Conservation (phyloP, 2,329 filamentous ascomycete genomes). For the Ceratocystis lukuohia region DNA sequence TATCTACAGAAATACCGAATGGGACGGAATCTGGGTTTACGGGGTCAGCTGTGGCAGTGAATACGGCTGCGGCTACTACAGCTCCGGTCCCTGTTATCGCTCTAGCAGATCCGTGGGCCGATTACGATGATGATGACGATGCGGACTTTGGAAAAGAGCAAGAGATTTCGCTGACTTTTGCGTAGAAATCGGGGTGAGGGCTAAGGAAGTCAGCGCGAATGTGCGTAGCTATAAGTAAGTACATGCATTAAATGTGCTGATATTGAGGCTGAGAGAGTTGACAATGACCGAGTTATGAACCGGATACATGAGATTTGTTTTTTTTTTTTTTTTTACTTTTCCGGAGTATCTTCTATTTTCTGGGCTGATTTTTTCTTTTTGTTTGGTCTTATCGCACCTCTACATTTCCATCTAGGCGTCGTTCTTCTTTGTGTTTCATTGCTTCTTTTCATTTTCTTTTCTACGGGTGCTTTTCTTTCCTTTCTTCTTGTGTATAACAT, state of each 20-base stretch:
- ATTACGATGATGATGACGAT: conserved; percentile 42
- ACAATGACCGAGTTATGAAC: neutral
- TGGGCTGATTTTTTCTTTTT: neutral
- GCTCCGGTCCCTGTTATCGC: conserved; percentile 38
- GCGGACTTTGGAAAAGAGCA: conserved; percentile 54
- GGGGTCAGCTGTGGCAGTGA: neutral
- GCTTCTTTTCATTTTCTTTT: neutral
- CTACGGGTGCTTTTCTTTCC: neutral
- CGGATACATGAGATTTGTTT: neutral
- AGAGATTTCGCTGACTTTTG: conserved; percentile 73
- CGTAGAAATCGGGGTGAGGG: conserved; percentile 30
- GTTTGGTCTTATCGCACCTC: neutral
- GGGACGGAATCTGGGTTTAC: neutral
- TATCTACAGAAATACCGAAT: neutral
- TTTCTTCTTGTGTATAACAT: conserved; percentile 6
- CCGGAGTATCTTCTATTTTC: neutral
- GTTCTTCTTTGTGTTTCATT: neutral
- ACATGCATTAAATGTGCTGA: neutral
- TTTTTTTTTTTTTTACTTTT: neutral
- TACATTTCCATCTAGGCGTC: neutral
- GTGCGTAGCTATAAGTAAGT: neutral
- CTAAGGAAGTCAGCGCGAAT: neutral
- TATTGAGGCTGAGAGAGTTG: neutral
- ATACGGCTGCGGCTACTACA: conserved; percentile 29
- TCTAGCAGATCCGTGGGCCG: conserved; percentile 55